These are phyloP conservation scores for Tricharina praecox DNA, from an alignment of 495 filamentous ascomycete species.

Conservation along the genomic window DNA sequence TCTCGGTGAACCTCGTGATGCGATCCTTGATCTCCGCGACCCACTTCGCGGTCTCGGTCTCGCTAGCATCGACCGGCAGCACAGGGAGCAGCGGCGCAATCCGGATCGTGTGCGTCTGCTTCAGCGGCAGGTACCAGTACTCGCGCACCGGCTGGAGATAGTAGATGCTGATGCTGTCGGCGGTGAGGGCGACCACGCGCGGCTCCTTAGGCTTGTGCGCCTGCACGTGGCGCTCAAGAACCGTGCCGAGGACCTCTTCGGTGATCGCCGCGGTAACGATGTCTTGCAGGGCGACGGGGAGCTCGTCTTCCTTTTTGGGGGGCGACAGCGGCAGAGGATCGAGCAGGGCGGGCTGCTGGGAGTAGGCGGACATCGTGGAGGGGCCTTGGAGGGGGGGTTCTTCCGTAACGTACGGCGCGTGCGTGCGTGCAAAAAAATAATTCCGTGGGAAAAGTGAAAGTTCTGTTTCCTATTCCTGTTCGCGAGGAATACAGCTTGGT, in stretches of 20 bases:
- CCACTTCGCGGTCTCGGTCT: constrained; percentile 18
- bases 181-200: constrained; percentile 12
- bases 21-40: constrained; percentile 4
- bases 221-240: constrained; percentile 15
- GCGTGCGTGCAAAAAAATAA: too few relatives aligned
- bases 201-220: constrained; percentile 17
- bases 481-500: neutral
- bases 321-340: neutral
- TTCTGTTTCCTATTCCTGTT: too few relatives aligned
- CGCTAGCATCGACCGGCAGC: neutral
- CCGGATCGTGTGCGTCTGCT: constrained; percentile 17
- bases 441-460: too few relatives aligned
- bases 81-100: neutral
- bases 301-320: neutral
- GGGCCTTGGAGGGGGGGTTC: too few relatives aligned
- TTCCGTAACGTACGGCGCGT: too few relatives aligned
- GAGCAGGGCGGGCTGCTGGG: neutral
- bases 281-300: neutral
- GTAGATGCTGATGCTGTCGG: constrained; percentile 11
- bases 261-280: constrained; percentile 2
- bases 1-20: constrained; percentile 11
- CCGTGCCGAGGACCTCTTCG: constrained; percentile 8
- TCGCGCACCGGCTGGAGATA: constrained; percentile 23
- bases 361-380: neutral
- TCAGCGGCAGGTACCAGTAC: constrained; percentile 20